Percentiles rank a stretch among this genome's conserved stretches.
phyloP scores from a whole-genome alignment of 176 grass and related monocot species.

The Carex kokanica region DNA sequence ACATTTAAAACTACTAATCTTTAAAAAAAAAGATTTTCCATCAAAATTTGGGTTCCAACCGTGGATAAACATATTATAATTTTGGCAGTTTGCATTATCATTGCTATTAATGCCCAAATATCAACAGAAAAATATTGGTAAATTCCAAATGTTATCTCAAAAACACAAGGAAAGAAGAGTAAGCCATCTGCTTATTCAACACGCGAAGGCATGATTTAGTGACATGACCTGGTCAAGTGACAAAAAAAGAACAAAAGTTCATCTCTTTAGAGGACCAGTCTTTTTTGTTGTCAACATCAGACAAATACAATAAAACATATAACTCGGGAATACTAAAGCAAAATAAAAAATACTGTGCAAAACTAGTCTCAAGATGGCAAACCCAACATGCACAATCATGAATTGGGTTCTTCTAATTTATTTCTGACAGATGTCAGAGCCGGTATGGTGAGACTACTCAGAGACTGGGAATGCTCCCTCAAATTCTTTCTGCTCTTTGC shows the following conservation, averaged over 20 bases:
- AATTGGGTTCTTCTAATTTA: conserved; percentile 61
- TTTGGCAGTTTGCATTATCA: background rate
- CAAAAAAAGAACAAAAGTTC: conserved; percentile 11
- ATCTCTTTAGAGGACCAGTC: background rate
- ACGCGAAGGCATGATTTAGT: background rate
- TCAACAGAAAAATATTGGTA: background rate
- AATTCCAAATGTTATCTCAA: background rate
- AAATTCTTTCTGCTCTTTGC: conserved; percentile 86
- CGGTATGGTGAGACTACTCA: conserved; percentile 35
- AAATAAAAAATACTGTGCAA: conserved; percentile 32
- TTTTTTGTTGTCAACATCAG: conserved; percentile 16
- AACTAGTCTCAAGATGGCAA: conserved; percentile 32
- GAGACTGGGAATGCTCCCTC: conserved; percentile 61
- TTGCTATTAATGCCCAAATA: background rate
- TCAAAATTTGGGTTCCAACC: background rate
- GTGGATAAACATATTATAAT: background rate
- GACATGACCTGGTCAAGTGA: background rate
- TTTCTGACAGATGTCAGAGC: conserved; percentile 37
- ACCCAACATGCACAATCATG: conserved; percentile 44
- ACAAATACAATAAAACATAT: conserved; percentile 24
- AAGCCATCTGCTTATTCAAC: conserved; percentile 19
- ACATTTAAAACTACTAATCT: too few relatives aligned
- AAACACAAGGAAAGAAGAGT: background rate
- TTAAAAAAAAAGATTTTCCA: background rate
- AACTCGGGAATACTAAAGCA: conserved; percentile 21